Evolutionary conservation across 129 eudicot genomes (phyloP).

Genomic region (Artemisia argyi): DNA sequence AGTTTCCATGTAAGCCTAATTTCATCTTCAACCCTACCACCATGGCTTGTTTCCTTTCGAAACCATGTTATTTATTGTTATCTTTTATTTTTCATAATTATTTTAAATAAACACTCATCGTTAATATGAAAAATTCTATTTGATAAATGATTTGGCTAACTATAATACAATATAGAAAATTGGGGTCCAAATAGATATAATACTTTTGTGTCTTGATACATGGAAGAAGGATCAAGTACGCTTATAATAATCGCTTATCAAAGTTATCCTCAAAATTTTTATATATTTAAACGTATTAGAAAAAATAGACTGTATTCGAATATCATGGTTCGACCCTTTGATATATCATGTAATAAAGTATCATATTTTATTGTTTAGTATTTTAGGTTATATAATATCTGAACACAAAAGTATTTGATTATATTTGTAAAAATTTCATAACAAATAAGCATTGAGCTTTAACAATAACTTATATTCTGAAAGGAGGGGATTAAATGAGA

Average conservation of each 20-base stretch:
- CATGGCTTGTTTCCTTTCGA: constrained; percentile 29
- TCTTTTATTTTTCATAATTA: constrained; percentile 1
- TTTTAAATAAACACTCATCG: background rate
- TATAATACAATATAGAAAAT: constrained; percentile 9
- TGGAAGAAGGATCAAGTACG: constrained; percentile 9
- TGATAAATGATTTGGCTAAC: background rate
- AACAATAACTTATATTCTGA: no score
- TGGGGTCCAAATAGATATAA: background rate
- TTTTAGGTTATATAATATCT: no score
- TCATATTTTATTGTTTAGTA: no score
- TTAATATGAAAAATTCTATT: background rate
- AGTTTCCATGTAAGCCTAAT: constrained; percentile 28
- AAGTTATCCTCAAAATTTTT: background rate
- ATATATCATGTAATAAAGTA: no score
- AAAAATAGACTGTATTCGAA: no score
- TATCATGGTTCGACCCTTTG: no score
- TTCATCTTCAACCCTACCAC: constrained; percentile 32
- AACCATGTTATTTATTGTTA: constrained; percentile 23
- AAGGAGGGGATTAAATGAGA: no score
- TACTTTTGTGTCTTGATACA: constrained; percentile 6
- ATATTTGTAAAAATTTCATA: no score
- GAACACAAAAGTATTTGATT: no score
- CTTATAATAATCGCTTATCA: background rate
- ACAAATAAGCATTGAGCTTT: no score
- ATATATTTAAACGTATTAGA: background rate